Evolutionary conservation across 768 basidiomycete species (phyloP), one percentile per base, ranked within the genome.

Genomic region (Coprinopsis sp.): DNA sequence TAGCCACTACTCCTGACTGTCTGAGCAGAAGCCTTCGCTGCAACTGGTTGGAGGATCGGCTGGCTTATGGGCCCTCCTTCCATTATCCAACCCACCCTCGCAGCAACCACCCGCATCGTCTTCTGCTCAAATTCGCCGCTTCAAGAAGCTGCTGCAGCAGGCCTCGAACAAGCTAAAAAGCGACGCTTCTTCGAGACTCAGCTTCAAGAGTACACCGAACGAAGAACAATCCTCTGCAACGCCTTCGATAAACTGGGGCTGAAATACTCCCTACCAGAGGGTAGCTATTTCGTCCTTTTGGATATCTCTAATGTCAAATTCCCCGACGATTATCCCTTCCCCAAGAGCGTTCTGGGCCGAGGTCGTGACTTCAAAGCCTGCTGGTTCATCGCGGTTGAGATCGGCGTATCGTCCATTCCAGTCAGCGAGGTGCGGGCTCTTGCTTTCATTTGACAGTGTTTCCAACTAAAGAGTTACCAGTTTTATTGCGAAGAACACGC

Each of bases 21-120:
- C 16, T 46, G 33, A 52, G 16, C 65, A 94, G 92, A 97, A 73
- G 82, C 91, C 4, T 99, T 99, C 65, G 89, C 93, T 12, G 91
- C 91, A 4, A 99, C 95, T 2, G 95, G 96, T 21, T 98, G 93
- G 94, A 85, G 95, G 48, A 80, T 98, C 38, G 95, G 96, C 52
- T 98, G 94, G 94, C 78, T 95, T 6, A 85, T 98, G 56, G 96
- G 85, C 14, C 91, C 93, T 6, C 58, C 76, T 23, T 82, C 78
- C 31, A 86, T 98, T 57, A 87, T 94, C 44, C 69, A 72, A 36
- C 91, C 95, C 2, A 87, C 91, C 13, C 77, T 96, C 23, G 91
- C 93, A 6, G 95, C 91, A 4, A 82, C 80, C 39, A 95, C 94
- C 0, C 85, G 96, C 25, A 94, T 98, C 57, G 87, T 97, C 25